Evolutionary conservation across 2,329 filamentous ascomycete species (phyloP), one percentile per base, ranked within the genome.

Genomic region (Emydomyces testavorans): DNA sequence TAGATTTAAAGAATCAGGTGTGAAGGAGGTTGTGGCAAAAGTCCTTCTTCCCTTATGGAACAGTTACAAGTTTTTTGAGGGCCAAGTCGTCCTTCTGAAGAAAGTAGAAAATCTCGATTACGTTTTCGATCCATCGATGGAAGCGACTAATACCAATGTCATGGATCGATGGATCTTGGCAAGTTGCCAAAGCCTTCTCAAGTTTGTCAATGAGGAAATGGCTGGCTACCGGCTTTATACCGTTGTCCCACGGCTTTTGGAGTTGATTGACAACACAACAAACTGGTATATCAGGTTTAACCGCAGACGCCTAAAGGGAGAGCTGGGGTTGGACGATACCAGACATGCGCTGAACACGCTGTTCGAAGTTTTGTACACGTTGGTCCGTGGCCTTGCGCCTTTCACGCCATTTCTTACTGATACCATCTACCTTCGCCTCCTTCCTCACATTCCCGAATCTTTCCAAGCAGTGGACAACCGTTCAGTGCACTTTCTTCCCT

Each of bases 221-320:
- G 60, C 60, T 73, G 81, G 71, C 5, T 87, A 87, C 63, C 81
- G 84, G 34, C 68, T 89, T 29, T 96, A 95, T 67, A 96, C 89
- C 1, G 90, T 96, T 37, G 88, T 94, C 37, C 89, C 89, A 6
- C 77, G 85, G 53, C 70, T 96, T 51, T 75, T 94, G 15, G 77
- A 76, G 50, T 76, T 94, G 59, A 93, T 95, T 55, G 90, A 95
- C 60, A 88, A 93, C 67, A 88, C 85, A 3, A 95, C 89, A n/a
- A 96, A 96, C 68, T 95, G 89, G 89, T 95, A 95, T 68, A 95
- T 95, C 64, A 79, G 88, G 52, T 93, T 94, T 72, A 95, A 95
- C 72, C 78, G 89, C 47, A 85, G 85, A 65, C 80, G 89, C 47
- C 74, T 94, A 56, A 95, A 94, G 78, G 89, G 89, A 36, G 88